phyloP scores from a whole-genome alignment of 805 yeast genomes.

The Schwanniomyces occidentalis region DNA sequence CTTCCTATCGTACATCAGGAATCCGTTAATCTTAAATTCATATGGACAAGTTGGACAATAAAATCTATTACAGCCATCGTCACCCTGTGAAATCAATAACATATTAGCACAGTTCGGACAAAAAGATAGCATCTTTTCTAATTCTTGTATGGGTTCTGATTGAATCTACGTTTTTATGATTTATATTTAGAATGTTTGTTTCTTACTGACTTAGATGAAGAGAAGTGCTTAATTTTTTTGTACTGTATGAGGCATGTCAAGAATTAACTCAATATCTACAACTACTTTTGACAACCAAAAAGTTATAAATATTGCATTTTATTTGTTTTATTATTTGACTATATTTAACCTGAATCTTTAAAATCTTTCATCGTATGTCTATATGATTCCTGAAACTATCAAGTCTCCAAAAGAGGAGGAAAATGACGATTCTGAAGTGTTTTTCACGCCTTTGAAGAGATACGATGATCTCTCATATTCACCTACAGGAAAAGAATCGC shows the following conservation, averaged over 20 bases:
- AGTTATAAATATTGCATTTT: too few relatives aligned
- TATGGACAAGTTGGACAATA: conserved; percentile 96
- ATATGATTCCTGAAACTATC: not conserved
- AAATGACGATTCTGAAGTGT: not conserved
- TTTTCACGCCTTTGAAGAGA: conserved; percentile 7
- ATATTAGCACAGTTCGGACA: conserved; percentile 94
- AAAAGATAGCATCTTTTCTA: conserved; percentile 74
- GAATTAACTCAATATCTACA: too few relatives aligned
- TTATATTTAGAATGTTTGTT: not conserved
- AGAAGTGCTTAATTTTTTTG: too few relatives aligned
- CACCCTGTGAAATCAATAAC: conserved; percentile 67
- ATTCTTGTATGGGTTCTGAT: too few relatives aligned
- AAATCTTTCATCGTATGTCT: conserved; percentile 1
- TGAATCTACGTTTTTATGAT: not conserved
- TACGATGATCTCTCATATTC: conserved; percentile 1
- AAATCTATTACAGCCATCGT: conserved; percentile 61
- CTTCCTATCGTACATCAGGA: conserved; percentile 84
- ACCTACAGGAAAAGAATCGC: conserved; percentile 3
- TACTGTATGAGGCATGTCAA: too few relatives aligned
- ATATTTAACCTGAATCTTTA: too few relatives aligned
- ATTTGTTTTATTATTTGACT: too few relatives aligned
- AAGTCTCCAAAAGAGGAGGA: conserved; percentile 1
- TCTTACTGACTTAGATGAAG: too few relatives aligned
- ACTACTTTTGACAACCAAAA: too few relatives aligned
- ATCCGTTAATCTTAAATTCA: conserved; percentile 82